A percentile compares a stretch with the other conserved stretches of the same genome.
Conservation (phyloP, 2,329 filamentous ascomycete genomes). For the Microcyclosporella mali region DNA sequence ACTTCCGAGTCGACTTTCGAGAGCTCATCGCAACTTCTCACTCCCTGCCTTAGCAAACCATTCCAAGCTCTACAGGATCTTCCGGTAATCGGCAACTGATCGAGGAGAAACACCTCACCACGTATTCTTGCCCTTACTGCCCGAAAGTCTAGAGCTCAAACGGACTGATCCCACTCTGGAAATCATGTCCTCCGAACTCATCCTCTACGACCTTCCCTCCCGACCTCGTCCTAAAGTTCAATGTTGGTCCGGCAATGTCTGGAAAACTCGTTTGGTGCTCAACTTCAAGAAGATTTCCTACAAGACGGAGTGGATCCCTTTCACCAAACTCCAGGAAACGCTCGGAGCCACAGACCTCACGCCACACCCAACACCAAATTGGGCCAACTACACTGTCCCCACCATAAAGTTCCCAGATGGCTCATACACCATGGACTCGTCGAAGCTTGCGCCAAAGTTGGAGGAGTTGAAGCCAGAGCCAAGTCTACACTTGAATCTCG, state of each 20-base stretch:
- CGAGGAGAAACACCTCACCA: too few species aligned
- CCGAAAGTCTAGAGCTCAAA: too few species aligned
- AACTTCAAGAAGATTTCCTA: conserved; percentile 20
- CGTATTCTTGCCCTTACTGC: too few species aligned
- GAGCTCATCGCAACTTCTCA: too few species aligned
- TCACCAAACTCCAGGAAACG: background rate
- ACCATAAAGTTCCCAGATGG: conserved; percentile 14
- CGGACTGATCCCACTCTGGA: too few species aligned
- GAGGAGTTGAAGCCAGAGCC: conserved; percentile 17
- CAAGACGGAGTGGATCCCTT: conserved; percentile 5
- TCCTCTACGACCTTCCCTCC: conserved; percentile 16
- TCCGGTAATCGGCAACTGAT: too few species aligned
- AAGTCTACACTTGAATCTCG: conserved; percentile 15
- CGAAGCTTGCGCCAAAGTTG: conserved; percentile 15
- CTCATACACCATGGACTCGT: conserved; percentile 19
- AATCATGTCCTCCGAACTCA: conserved; percentile 8
- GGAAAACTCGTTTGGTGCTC: conserved; percentile 51
- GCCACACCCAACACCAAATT: conserved; percentile 9
- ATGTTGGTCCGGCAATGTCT: conserved; percentile 62
- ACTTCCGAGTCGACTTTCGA: too few species aligned
- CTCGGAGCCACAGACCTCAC: conserved; percentile 7
- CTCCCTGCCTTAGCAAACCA: too few species aligned
- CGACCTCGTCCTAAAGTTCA: conserved; percentile 27
- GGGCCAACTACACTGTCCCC: conserved; percentile 16
- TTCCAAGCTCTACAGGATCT: too few species aligned